A percentile compares a stretch with the other conserved stretches of the same genome.
phyloP scores from a whole-genome alignment of 352 stramenopile genomes.

The Pythium brachiatum region DNA sequence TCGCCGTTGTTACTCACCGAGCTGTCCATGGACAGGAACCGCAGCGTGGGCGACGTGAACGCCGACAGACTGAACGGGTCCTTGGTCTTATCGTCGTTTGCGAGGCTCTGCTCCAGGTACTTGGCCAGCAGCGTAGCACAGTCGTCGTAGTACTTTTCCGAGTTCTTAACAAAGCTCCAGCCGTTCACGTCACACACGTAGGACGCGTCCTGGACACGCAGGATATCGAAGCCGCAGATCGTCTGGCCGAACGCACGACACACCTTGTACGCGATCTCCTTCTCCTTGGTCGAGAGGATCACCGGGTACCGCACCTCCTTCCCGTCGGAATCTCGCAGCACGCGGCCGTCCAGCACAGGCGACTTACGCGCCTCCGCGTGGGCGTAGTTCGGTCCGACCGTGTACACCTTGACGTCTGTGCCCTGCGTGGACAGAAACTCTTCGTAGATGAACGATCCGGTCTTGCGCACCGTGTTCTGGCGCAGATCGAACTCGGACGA shows the following conservation, averaged over 20 bases:
- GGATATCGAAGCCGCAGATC: slow-evolving; percentile 99
- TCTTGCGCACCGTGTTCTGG: slow-evolving; percentile 92
- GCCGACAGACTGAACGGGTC: slow-evolving; percentile 56
- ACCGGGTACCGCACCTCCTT: slow-evolving; percentile 99
- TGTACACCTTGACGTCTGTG: slow-evolving; percentile 99
- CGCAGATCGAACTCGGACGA: slow-evolving; percentile 95
- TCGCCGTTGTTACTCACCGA: slow-evolving; percentile 28
- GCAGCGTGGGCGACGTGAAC: slow-evolving; percentile 66
- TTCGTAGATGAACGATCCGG: slow-evolving; percentile 96
- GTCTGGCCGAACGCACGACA: slow-evolving; percentile 82
- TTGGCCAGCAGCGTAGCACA: slow-evolving; percentile 92
- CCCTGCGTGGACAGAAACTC: slow-evolving; percentile 99
- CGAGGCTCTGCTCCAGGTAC: slow-evolving; percentile 69
- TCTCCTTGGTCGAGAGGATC: slow-evolving; percentile 97
- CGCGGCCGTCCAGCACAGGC: slow-evolving; percentile 98
- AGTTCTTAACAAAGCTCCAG: slow-evolving; percentile 99
- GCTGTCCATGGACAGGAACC: slow-evolving; percentile 42
- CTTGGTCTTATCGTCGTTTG: slow-evolving; percentile 22
- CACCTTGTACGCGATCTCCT: slow-evolving; percentile 95
- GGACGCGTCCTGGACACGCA: slow-evolving; percentile 88
- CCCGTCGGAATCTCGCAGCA: slow-evolving; percentile 95
- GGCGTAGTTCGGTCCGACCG: slow-evolving; percentile 97
- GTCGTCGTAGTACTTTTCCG: slow-evolving; percentile 99
- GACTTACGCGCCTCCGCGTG: slow-evolving; percentile 99
- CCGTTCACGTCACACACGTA: slow-evolving; percentile 99